Evolutionary conservation across 2,329 filamentous ascomycete species (phyloP), one percentile per base, ranked within the genome.

Genomic region (Fulvia fulva): DNA sequence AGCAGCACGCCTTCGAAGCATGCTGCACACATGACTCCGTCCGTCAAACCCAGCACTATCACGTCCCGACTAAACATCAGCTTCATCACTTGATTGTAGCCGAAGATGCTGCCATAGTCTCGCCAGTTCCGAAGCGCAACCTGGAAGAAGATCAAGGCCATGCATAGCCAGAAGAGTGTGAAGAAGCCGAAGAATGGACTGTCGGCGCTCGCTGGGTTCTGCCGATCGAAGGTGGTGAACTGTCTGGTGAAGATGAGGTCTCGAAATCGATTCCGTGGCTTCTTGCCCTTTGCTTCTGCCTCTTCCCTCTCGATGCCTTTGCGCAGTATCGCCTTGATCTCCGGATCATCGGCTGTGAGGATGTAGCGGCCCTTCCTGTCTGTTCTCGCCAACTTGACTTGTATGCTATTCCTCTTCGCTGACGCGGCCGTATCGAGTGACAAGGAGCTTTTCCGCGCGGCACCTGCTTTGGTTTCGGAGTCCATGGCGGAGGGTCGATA

Each of bases 131-230:
- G 79, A 30, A 83, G 83, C 0, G 81, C 86, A 50, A 89, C 84
- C 68, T 85, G 85, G 32, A 88, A 67, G 58, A 91, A 81, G 65
- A 88, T 81, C 45, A 91, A 71, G 6, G 82, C 80, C 61, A 90
- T 84, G 8, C 81, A 80, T 49, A 91, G 81, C 88, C 89, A 92
- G 71, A 91, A 91, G 0, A 93, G 77, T 0, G 86, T 89, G 68
- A 89, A 91, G 75, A 92, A 92, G 28, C 89, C 89, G 69, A 88
- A 84, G 66, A 91, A 92, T 0, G 86, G 86, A 44, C 85, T 90
- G 50, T 86, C 84, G 3, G 82, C 80, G 1, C 83, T 82, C 1
- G 76, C 76, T 5, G 81, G 79, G 67, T 91, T 91, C 63, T 89
- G 85, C 11, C 86, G 80, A 71, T 92, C 89, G 70, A 92, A 91